phyloP scores from a whole-genome alignment of 2,329 filamentous ascomycete genomes.

The Alternaria sp. region DNA sequence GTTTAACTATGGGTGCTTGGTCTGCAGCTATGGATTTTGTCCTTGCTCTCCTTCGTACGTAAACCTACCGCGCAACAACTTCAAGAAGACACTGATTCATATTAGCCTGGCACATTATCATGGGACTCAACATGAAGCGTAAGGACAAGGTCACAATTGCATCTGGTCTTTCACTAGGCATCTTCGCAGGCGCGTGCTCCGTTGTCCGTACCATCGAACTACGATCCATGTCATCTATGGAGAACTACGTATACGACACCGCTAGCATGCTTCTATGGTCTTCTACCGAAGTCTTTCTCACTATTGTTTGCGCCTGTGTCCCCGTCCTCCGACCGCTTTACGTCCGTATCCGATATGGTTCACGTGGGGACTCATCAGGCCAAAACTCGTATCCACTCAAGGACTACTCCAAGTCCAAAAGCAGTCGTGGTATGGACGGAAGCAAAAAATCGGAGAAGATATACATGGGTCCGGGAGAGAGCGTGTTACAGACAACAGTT shows the following conservation, averaged over 20 bases:
- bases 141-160: constrained; percentile 48
- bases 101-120: constrained; percentile 42
- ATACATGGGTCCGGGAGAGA: constrained; percentile 31
- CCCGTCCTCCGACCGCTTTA: constrained; percentile 57
- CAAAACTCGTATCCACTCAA: constrained; percentile 34
- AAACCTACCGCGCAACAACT: background rate
- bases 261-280: constrained; percentile 46
- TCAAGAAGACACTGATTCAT: background rate
- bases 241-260: constrained; percentile 47
- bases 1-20: constrained; percentile 45
- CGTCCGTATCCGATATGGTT: constrained; percentile 40
- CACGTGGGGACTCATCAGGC: constrained; percentile 28
- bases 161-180: constrained; percentile 41
- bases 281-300: constrained; percentile 56
- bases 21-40: constrained; percentile 49
- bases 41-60: constrained; percentile 43
- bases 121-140: constrained; percentile 48
- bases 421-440: constrained; percentile 15
- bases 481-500: constrained; percentile 32
- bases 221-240: constrained; percentile 36
- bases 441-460: constrained; percentile 23
- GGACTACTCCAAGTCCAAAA: constrained; percentile 30
- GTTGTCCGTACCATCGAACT: constrained; percentile 45
- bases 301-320: constrained; percentile 62
- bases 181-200: constrained; percentile 46